Evolutionary conservation across 2,329 filamentous ascomycete genomes (phyloP), one percentile per base, ranked within the genome.

Genomic region (Phaeosphaeriaceae sp.): DNA sequence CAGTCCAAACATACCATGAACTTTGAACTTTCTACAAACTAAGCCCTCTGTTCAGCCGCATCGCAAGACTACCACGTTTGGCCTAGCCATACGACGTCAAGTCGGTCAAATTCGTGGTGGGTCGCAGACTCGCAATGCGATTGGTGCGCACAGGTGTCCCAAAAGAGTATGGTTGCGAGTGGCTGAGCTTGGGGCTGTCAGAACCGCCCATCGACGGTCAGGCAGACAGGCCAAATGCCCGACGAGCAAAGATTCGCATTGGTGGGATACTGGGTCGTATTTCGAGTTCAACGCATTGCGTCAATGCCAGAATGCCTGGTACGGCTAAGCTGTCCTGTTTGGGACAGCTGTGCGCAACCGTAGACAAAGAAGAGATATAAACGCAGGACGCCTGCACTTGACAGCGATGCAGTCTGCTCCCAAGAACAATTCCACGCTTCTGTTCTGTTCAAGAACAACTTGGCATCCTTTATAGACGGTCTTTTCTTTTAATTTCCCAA

Each of bases 91-190:
- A 27, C n/a, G 24, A 19, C 46, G 10, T 22, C 7, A 45, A 20
- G 11, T 17, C 15, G 41, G 3, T 20, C 41, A 36, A 21, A 13
- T 40, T 40, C 7, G 48, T 4, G 17, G 17, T 40, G 36, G 36
- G 17, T 17, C 13, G 17, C 15, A 13, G 7, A 15, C 36, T 40
- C 36, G 17, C 36, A 15, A 40, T 65, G 54, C 60, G 60, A 69
- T 69, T 68, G 67, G 65, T 27, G 40, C 65, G 63, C 60, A 31
- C 46, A 53, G 61, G 33, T 57, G 25, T 19, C 63, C 54, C 22
- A 56, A 63, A 22, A 60, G 61, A 57, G 65, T 25, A 58, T 58
- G 54, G 61, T 54, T 24, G 46, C 42, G 19, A 40, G 20, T 25
- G 41, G 33, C 20, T 41, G 42, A 53, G 45, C 50, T 21, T 13